A percentile compares a stretch with the other conserved stretches of the same genome.
phyloP scores from a whole-genome alignment of 495 filamentous ascomycete species.

The Bacidia gigantensis region DNA sequence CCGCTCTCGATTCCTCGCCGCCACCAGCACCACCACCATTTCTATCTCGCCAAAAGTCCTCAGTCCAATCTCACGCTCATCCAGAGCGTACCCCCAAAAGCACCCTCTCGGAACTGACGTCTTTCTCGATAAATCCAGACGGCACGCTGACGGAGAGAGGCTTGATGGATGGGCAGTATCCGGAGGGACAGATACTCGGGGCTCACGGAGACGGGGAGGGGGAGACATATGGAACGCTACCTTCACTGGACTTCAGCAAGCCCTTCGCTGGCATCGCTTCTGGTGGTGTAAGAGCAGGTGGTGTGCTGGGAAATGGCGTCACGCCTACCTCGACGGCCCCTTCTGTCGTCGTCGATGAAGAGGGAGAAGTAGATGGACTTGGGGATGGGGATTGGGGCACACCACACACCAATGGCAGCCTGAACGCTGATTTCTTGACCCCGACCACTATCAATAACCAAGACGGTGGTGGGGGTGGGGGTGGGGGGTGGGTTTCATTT shows the following conservation, averaged over 20 bases:
- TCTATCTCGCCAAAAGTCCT: background rate
- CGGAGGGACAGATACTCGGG: background rate
- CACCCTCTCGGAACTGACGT: slow-evolving; percentile 12
- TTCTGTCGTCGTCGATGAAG: background rate
- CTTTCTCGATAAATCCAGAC: slow-evolving; percentile 16
- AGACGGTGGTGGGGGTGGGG: background rate
- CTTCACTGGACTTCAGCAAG: background rate
- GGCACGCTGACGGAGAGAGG: slow-evolving; percentile 13
- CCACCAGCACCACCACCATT: background rate
- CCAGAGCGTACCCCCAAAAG: slow-evolving; percentile 2
- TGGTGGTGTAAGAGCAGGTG: background rate
- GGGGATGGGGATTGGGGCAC: background rate
- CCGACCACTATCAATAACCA: background rate
- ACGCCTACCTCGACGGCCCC: background rate
- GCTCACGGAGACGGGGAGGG: background rate
- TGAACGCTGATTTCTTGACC: background rate
- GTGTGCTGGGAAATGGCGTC: background rate
- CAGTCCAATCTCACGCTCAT: background rate
- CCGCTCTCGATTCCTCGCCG: background rate
- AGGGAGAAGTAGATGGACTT: background rate
- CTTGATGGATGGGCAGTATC: slow-evolving; percentile 16
- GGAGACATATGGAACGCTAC: background rate
- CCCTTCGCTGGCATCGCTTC: background rate
- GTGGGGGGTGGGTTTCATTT: background rate
- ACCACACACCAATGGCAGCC: background rate